Evolutionary conservation across 2,329 filamentous ascomycete genomes (phyloP).

Genomic region (Beauveria sp.): DNA sequence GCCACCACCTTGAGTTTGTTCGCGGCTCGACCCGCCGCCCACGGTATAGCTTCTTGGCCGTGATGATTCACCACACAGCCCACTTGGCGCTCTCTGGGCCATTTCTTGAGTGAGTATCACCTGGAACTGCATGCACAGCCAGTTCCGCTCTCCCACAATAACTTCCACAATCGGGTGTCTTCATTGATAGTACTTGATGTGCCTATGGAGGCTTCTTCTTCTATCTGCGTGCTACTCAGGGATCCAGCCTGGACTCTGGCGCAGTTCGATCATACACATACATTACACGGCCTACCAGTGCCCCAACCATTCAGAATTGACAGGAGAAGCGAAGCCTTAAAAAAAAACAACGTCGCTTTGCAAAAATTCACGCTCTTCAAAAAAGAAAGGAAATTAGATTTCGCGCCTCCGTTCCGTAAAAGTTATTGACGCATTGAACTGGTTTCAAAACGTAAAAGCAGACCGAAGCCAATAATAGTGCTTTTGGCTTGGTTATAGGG

Average conservation of each 20-base stretch:
- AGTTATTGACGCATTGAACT: not conserved
- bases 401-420: not conserved
- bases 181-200: not conserved
- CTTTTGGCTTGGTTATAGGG: not conserved
- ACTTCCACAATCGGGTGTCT: not conserved
- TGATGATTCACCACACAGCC: conserved; percentile 3
- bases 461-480: not conserved
- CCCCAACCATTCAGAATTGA: not conserved
- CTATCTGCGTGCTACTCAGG: not conserved
- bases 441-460: not conserved
- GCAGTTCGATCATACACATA: not conserved
- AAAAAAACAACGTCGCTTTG: not conserved
- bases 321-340: not conserved
- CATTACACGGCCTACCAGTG: not conserved
- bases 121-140: not conserved
- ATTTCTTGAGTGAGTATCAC: not conserved
- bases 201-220: not conserved
- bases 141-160: not conserved
- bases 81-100: not conserved
- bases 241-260: not conserved
- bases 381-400: not conserved
- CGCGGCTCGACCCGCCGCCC: conserved; percentile 5
- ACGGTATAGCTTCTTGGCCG: not conserved
- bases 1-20: not conserved
- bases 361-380: not conserved